Base-by-base conservation (phyloP, 129 eudicot species). In the Saposhnikovia divaricata region DNA sequence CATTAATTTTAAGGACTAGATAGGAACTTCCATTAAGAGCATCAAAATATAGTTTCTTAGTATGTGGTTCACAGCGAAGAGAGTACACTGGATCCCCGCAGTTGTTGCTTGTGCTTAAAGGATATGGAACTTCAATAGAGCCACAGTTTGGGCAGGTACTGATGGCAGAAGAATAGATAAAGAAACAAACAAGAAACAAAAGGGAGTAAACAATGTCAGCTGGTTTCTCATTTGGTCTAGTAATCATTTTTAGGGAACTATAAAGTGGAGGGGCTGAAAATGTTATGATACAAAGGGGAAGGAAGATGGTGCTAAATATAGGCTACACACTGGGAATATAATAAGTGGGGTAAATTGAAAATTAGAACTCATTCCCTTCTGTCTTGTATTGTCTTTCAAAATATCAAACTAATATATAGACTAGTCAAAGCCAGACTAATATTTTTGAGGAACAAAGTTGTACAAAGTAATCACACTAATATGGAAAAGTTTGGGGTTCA, bases 61-160 rank as follows among this genome's bases (percentile, higher is more conserved):
- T 73, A 38, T 39, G 80, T 19, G 81, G 75, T 46, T 89, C 90
- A 72, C 91, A 90, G 6, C 85, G 89, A 51, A 90, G 79, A 45
- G 83, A 76, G 82, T 90, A 90, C 57, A 81, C 83, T 7, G 84
- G 78, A 47, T 87, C 57, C 25, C 94, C 91, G 76, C 91, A 90
- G 40, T 70, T 44, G 39, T 83, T 81, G 65, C 83, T 84, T 6
- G 88, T 90, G 86, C 94, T 90, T 69, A 90, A 79, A 15, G 94
- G 94, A 79, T 90, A 90, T 53, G 94, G 94, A 70, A 90, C 82
- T 81, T 80, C 46, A 38, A 79, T 46, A 39, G 82, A 48, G 76
- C 94, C 94, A 81, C 91, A 90, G 61, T 80, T 77, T 77, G 90
- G 85, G 72, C 91, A 90, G 16, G 85, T 86, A 76, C 43, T 90